Evolutionary conservation across 768 basidiomycete genomes (phyloP).

Genomic region (Podaxis sp.): DNA sequence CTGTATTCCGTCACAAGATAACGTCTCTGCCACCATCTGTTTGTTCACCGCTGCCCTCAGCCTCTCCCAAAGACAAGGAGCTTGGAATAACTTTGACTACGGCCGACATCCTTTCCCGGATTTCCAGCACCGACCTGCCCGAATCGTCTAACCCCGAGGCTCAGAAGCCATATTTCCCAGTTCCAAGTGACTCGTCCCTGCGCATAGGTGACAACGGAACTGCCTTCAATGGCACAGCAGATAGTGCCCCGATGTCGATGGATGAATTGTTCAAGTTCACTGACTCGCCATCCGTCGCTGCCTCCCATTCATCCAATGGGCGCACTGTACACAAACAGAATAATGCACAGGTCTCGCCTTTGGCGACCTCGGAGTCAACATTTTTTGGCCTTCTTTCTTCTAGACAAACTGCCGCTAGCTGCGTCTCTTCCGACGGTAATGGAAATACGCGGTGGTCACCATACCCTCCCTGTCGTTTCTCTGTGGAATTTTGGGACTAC

Average conservation of each 20-base stretch:
- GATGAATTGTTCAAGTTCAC: slow-evolving; percentile 64
- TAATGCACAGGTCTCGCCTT: slow-evolving; percentile 8
- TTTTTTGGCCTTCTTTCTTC: slow-evolving; percentile 65
- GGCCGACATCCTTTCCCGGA: slow-evolving; percentile 44
- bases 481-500: slow-evolving; percentile 89
- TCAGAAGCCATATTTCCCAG: slow-evolving; percentile 54
- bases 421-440: slow-evolving; percentile 41
- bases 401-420: slow-evolving; percentile 39
- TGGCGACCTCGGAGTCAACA: slow-evolving; percentile 43
- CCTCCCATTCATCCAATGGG: slow-evolving; percentile 21
- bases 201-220: slow-evolving; percentile 73
- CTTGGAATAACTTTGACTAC: slow-evolving; percentile 62
- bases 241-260: slow-evolving; percentile 48
- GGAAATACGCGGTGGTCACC: slow-evolving; percentile 59
- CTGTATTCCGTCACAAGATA: slow-evolving; percentile 62
- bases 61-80: slow-evolving; percentile 56
- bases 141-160: slow-evolving; percentile 17
- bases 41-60: slow-evolving; percentile 32
- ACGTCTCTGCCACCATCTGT: slow-evolving; percentile 41
- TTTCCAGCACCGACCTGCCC: slow-evolving; percentile 21
- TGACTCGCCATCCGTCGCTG: slow-evolving; percentile 28
- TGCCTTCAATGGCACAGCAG: slow-evolving; percentile 36
- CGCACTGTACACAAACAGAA: slow-evolving; percentile 15
- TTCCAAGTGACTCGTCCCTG: slow-evolving; percentile 67
- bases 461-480: slow-evolving; percentile 82